phyloP scores from a whole-genome alignment of 371 early-diverging fungal species.

The Lichtheimia hyalospora region DNA sequence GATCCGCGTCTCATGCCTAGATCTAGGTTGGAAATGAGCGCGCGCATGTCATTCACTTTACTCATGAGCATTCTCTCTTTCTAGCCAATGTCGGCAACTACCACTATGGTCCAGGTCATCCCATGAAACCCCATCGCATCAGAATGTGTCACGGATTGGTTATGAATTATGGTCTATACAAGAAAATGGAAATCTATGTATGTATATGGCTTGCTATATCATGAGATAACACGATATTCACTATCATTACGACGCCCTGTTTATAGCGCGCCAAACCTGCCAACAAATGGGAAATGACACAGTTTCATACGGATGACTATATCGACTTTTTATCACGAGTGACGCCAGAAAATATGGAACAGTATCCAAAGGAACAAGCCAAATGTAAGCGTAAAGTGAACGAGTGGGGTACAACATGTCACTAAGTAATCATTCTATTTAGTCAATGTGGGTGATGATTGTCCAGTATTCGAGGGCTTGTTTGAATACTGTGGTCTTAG shows the following conservation, averaged over 20 bases:
- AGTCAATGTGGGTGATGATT: constrained; percentile 73
- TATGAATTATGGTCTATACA: constrained; percentile 85
- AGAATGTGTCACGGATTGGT: constrained; percentile 93
- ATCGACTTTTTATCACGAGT: constrained; percentile 91
- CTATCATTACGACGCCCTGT: not conserved
- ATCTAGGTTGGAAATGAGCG: too few species aligned
- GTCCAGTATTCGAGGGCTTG: constrained; percentile 92
- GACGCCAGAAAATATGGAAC: constrained; percentile 82
- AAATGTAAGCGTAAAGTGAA: constrained; percentile 62
- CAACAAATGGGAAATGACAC: constrained; percentile 85
- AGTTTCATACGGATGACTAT: constrained; percentile 96
- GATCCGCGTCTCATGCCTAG: too few species aligned
- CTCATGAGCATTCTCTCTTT: not conserved
- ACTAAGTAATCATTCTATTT: not conserved
- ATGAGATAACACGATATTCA: not conserved
- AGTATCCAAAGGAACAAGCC: constrained; percentile 54
- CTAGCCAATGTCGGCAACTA: constrained; percentile 65
- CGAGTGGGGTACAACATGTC: not conserved
- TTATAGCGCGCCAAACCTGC: constrained; percentile 67
- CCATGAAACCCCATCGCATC: constrained; percentile 98
- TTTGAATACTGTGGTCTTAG: constrained; percentile 89
- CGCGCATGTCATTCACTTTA: not conserved
- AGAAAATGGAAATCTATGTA: constrained; percentile 74
- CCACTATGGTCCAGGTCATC: constrained; percentile 78
- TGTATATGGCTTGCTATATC: not conserved